Evolutionary conservation across 768 basidiomycete genomes (phyloP).

Genomic region (Hysterangium stoloniferum): DNA sequence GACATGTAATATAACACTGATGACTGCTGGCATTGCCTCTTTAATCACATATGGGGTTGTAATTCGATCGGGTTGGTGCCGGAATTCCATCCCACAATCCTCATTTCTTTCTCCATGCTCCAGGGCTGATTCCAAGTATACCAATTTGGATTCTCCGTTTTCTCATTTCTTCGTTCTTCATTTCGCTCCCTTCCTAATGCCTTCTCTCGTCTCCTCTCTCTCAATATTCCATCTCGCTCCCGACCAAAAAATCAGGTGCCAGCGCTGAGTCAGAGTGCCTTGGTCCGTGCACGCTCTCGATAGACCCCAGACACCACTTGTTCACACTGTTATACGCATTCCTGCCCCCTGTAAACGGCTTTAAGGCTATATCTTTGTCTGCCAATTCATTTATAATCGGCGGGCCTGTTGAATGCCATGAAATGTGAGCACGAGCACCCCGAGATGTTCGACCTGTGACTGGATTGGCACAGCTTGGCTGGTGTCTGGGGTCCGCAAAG

Average conservation of each 20-base stretch:
- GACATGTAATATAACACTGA: neutral
- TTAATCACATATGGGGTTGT: neutral
- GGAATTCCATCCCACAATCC: neutral
- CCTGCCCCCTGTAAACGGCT: too few species aligned
- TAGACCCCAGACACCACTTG: neutral
- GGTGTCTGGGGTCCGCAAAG: conserved; percentile 25
- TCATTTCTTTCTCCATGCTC: neutral
- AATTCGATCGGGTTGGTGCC: neutral
- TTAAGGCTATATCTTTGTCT: too few species aligned
- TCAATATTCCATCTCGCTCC: neutral
- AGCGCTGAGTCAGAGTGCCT: neutral
- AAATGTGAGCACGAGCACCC: neutral
- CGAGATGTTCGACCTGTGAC: conserved; percentile 5
- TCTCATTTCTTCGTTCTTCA: neutral
- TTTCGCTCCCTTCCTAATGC: neutral
- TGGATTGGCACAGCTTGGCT: conserved; percentile 2
- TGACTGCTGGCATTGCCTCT: neutral
- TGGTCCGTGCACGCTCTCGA: neutral
- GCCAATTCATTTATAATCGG: neutral
- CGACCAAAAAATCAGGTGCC: too few species aligned
- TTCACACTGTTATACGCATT: neutral
- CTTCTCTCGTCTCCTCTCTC: neutral
- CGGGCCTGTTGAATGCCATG: neutral
- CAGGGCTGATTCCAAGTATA: neutral
- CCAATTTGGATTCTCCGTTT: neutral